phyloP scores from a whole-genome alignment of 106 monocot genomes.

The Dioscorea zingiberensis region DNA sequence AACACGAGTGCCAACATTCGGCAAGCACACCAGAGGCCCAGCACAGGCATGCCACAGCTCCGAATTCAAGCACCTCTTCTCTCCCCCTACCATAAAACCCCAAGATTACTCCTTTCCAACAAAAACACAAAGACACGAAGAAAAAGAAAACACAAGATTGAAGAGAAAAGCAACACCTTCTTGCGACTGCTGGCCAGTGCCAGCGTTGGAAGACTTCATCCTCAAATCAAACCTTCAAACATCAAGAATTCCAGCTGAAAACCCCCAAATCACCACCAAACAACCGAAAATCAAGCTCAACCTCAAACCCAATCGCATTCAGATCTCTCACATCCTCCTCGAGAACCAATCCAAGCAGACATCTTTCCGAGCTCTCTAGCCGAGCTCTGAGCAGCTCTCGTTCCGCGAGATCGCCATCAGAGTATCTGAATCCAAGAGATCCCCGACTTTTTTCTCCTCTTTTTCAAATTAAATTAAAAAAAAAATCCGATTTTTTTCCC shows the following conservation, averaged over 20 bases:
- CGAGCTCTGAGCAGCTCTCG: constrained; percentile 51
- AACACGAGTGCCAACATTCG: constrained; percentile 67
- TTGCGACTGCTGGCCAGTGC: constrained; percentile 31
- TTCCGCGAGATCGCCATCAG: constrained; percentile 40
- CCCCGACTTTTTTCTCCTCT: too few species aligned
- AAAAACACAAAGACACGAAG: neutral
- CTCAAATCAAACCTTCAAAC: neutral
- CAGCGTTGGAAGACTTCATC: constrained; percentile 59
- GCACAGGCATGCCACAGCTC: constrained; percentile 96
- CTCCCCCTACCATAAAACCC: constrained; percentile 30
- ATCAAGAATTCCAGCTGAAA: neutral
- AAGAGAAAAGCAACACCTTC: constrained; percentile 35
- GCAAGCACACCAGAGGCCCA: constrained; percentile 81
- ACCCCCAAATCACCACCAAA: neutral
- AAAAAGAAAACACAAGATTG: neutral
- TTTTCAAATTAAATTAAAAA: too few species aligned
- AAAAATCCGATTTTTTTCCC: too few species aligned
- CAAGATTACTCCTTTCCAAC: neutral
- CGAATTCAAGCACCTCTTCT: constrained; percentile 76
- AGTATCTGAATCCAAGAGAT: neutral
- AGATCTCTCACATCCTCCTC: too few species aligned
- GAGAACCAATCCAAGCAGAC: too few species aligned
- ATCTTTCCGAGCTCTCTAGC: constrained; percentile 12
- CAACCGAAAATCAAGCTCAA: too few species aligned
- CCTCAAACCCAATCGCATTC: too few species aligned